Base-by-base conservation (phyloP, 2,329 filamentous ascomycete genomes). In the Cladophialophora chaetospira region DNA sequence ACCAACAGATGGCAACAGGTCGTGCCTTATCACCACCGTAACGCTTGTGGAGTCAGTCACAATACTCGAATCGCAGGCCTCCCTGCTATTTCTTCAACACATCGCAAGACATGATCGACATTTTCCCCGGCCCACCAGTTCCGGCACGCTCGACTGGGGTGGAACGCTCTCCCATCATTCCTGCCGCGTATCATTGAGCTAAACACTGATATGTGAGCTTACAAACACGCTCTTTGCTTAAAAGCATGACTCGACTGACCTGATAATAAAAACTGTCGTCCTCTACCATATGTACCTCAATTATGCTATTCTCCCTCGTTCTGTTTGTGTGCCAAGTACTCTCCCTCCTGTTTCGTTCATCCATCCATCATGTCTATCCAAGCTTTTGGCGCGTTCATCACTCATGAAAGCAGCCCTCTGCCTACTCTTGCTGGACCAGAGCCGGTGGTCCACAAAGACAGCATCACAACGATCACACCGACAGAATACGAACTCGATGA, bases 371-470 rank as follows among this genome's bases (percentile, higher is more conserved):
- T 76, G 72, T 63, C 72, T 40, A 62, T 72, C 10, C 68, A 58
- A 19, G 63, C 62, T 10, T 67, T 79, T 21, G 73, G 73, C 17
- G 69, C 71, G 17, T 65, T 78, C 23, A 68, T 79, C 50, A 70
- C 76, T 43, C 72, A 79, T 23, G 74, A 79, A 36, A 70, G 71
- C 48, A 40, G 43, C 38, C 43, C 54, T 19, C 57, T 63, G 4
- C 57, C 62, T 33, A 57, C 64, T 3, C 65, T 78, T 35, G 55
- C 71, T 23, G 74, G 68, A 29, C 75, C 75, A 9, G 69, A 73
- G 23, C 67, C 72, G 5, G 72, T 72, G 38, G 57, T 71, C 33
- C 66, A 63, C 28, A 70, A 68, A 63, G 65, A 69, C 46, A 57
- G 65, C 5, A 58, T 61, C 19, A 56, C 48, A 19, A 52, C 64